A percentile compares a stretch with the other conserved stretches of the same genome.
These are phyloP conservation scores for Pythium pyrilobum DNA, from an alignment of 352 stramenopile genomes.

Conservation along the genomic window DNA sequence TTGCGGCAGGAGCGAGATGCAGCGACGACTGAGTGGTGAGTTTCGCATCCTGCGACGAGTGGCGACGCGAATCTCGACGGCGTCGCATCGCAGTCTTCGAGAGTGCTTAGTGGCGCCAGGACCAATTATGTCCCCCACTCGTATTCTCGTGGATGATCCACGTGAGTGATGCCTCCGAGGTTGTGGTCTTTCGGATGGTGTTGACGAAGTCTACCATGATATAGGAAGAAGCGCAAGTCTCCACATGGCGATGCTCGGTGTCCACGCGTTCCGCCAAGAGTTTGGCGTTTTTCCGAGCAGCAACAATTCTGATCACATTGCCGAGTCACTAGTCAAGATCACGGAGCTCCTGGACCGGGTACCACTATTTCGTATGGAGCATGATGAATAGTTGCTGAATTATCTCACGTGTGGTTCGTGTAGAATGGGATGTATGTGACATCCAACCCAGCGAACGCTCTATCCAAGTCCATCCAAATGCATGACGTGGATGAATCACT, in stretches of 20 bases:
- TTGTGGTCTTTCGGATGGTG: background rate
- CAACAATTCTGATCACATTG: slow-evolving; percentile 15
- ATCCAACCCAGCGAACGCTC: background rate
- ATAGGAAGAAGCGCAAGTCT: slow-evolving; percentile 9
- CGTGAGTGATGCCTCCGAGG: no score
- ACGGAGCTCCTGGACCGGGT: slow-evolving; percentile 10
- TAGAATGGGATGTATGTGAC: background rate
- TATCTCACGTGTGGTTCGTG: background rate
- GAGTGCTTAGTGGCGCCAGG: slow-evolving; percentile 17
- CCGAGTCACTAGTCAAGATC: slow-evolving; percentile 6
- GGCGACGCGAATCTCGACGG: background rate
- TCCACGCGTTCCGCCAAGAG: slow-evolving; percentile 16
- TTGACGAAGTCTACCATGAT: no score
- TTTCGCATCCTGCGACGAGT: slow-evolving; percentile 1
- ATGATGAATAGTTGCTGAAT: background rate
- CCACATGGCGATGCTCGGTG: slow-evolving; percentile 14
- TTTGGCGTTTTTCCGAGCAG: slow-evolving; percentile 12
- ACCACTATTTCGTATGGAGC: background rate
- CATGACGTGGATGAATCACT: slow-evolving; percentile 10
- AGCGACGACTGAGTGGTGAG: background rate
- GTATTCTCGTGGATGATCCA: no score
- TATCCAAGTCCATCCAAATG: background rate
- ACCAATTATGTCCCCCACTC: slow-evolving; percentile 3
- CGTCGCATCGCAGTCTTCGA: slow-evolving; percentile 20
- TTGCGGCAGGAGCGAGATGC: background rate